Conservation (phyloP, 2,329 filamentous ascomycete genomes). For the Ceratocystis harringtonii region DNA sequence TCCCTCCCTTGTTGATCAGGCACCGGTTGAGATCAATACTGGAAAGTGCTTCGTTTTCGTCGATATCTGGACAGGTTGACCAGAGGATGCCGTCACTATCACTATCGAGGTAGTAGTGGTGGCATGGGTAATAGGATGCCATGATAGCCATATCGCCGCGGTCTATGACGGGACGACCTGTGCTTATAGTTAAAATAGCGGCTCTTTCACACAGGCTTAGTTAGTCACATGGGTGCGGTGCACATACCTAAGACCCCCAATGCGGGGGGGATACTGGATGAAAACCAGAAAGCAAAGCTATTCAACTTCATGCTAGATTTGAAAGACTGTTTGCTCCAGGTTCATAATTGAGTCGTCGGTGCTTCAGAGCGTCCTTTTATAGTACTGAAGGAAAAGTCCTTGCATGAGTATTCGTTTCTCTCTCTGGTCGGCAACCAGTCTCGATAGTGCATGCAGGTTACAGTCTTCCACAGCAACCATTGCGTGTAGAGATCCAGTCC, state of each 20-base stretch:
- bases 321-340: background rate
- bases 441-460: background rate
- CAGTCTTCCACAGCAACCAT: background rate
- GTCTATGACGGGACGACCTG: background rate
- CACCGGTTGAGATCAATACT: conserved; percentile 7
- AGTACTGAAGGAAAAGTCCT: background rate
- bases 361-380: background rate
- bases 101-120: background rate
- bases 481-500: too few relatives aligned
- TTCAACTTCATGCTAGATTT: background rate
- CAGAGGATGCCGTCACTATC: background rate
- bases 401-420: background rate
- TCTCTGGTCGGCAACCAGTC: background rate
- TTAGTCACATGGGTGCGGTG: background rate
- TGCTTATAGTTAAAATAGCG: background rate
- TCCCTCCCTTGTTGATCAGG: conserved; percentile 6
- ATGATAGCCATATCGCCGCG: background rate
- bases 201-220: background rate
- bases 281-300: background rate
- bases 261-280: background rate
- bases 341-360: background rate
- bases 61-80: conserved; percentile 4
- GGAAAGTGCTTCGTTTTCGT: background rate
- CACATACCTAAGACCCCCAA: background rate
- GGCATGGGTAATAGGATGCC: conserved; percentile 3